Evolutionary conservation across 768 basidiomycete species (phyloP), one percentile per base, ranked within the genome.

Genomic region (Leccinum barrowsii): DNA sequence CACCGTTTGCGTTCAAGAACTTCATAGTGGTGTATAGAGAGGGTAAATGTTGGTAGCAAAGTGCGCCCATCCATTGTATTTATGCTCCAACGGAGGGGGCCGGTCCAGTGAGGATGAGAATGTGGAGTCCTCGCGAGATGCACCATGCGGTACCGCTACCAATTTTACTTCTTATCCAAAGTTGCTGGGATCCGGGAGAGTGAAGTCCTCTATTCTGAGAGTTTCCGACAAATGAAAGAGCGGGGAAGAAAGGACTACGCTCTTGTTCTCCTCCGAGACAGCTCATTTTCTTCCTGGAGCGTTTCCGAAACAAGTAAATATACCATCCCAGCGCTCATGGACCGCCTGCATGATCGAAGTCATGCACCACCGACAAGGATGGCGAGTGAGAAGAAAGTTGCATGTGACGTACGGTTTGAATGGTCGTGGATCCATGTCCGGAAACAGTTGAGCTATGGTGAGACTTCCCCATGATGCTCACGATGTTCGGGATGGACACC

Each of bases 21-120:
- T 54, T 70, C 70, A 73, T 71, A 11, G 30, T 12, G 42, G 42
- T 21, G 1, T 11, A 50, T 52, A 17, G 52, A 42, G 21, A 8
- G 40, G 42, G n/a, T 13, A 10, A 30, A 51, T 12, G 30, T 24
- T n/a, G 49, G 21, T 13, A 17, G n/a, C 15, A n/a, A 42, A 3
- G 34, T 32, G 12, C 12, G 17, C 17, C 12, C 47, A 40, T 49
- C 7, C 26, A 48, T 52, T 19, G 53, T 67, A 67, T 70, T 65
- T 65, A 62, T 62, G 47, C 12, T 22, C 17, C 34, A 21, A 24
- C 21, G 17, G 19, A 12, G 48, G 21, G 2, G 8, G 30, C 62
- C 28, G 32, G 60, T 30, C 21, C 48, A 35, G 54, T 21, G 40
- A 34, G 32, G 50, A 54, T 47, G 53, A 49, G 42, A 54, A 53